Percentiles rank a stretch among this genome's conserved stretches.
Conservation (phyloP, 257 asterid genomes). For the Solanum sejunctum region DNA sequence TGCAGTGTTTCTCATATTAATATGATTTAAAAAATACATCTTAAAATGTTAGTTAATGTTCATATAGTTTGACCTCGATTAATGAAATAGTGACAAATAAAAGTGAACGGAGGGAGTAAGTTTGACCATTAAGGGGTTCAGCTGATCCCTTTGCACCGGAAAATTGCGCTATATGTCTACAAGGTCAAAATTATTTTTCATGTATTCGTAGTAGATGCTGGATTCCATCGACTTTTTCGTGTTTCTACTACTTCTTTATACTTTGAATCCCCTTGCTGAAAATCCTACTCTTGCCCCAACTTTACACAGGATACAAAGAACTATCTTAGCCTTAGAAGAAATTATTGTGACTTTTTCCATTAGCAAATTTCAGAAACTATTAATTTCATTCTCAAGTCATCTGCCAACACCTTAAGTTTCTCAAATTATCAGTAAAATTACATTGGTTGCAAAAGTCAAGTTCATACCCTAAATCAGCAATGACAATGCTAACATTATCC, state of each 20-base stretch:
- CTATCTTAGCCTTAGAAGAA: neutral
- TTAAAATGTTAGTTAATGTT: no score
- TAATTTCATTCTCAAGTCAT: neutral
- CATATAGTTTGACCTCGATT: no score
- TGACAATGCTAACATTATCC: constrained; percentile 81
- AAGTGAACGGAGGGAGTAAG: neutral
- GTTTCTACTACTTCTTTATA: neutral
- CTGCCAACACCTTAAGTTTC: neutral
- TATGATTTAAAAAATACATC: no score
- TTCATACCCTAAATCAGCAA: constrained; percentile 91
- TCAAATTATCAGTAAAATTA: neutral
- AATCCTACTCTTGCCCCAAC: neutral
- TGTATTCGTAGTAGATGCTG: neutral
- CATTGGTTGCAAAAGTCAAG: neutral
- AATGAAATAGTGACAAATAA: no score
- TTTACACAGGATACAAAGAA: neutral
- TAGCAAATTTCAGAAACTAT: neutral
- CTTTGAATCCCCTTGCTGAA: neutral
- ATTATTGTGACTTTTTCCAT: neutral
- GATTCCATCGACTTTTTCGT: neutral
- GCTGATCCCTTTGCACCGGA: neutral
- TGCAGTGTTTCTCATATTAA: no score
- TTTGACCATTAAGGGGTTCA: neutral
- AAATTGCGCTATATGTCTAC: neutral
- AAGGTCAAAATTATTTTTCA: neutral